phyloP scores from a whole-genome alignment of 129 eudicot species.

The Mikania micrantha region DNA sequence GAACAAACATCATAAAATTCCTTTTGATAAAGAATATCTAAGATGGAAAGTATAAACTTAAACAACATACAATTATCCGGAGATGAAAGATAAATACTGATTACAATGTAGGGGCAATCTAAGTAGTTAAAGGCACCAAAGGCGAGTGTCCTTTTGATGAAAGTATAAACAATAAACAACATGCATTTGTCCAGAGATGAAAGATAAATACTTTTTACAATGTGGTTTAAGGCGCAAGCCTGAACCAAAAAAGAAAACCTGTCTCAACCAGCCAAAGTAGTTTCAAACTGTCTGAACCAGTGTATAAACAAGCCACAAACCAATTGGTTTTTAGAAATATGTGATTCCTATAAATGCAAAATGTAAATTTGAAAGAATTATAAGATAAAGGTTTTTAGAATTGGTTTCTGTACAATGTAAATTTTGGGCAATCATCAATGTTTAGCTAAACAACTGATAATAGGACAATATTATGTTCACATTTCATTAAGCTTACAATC shows the following conservation, averaged over 20 bases:
- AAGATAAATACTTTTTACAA: too few relatives aligned
- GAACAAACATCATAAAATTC: conserved; percentile 22
- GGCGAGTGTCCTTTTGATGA: too few relatives aligned
- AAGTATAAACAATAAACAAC: too few relatives aligned
- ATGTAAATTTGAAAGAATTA: neutral
- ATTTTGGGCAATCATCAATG: neutral
- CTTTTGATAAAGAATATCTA: neutral
- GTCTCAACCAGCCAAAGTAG: too few relatives aligned
- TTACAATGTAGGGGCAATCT: neutral
- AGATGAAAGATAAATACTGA: neutral
- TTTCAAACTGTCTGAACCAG: too few relatives aligned
- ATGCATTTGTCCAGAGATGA: too few relatives aligned
- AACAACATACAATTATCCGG: neutral
- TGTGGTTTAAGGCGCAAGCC: too few relatives aligned
- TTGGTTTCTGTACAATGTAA: neutral
- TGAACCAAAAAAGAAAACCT: too few relatives aligned
- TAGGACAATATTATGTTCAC: neutral
- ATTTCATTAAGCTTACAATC: conserved; percentile 7
- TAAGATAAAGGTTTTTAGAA: neutral
- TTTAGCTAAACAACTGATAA: neutral
- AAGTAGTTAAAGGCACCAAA: too few relatives aligned
- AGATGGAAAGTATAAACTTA: neutral
- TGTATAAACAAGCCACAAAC: too few relatives aligned
- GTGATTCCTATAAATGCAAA: neutral
- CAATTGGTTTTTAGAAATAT: too few relatives aligned